Conservation (phyloP, 352 stramenopile species). For the Globisporangium canariense region DNA sequence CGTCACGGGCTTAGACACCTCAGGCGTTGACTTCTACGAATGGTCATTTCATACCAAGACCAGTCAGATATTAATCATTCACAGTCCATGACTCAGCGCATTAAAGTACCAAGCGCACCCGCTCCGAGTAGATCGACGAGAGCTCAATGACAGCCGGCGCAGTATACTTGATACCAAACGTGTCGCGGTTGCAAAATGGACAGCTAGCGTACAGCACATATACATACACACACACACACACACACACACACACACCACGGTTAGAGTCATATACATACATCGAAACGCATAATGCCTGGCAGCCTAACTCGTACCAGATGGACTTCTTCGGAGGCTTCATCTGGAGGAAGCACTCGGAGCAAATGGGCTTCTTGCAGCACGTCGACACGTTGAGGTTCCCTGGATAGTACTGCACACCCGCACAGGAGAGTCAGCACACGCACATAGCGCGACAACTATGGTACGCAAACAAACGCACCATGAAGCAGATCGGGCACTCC, state of each 20-base stretch:
- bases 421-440: background rate
- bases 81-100: background rate
- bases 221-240: background rate
- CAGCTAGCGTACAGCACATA: constrained; percentile 45
- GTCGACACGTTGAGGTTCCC: constrained; percentile 52
- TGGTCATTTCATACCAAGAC: background rate
- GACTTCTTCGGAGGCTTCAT: constrained; percentile 49
- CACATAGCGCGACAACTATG: background rate
- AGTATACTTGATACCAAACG: constrained; percentile 54
- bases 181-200: constrained; percentile 77
- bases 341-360: constrained; percentile 67
- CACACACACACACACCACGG: background rate
- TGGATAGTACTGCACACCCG: constrained; percentile 47
- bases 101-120: constrained; percentile 19
- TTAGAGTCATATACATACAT: background rate
- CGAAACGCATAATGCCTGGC: background rate
- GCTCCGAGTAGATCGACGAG: constrained; percentile 38
- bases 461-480: constrained; percentile 26
- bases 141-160: constrained; percentile 41
- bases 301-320: constrained; percentile 31
- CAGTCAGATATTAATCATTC: background rate
- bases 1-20: constrained; percentile 10
- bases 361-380: constrained; percentile 74
- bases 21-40: constrained; percentile 10
- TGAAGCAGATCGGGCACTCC: constrained; percentile 85